Evolutionary conservation across 176 grass and related monocot genomes (phyloP), one percentile per base, ranked within the genome.

Genomic region (Cymbopogon citratus): DNA sequence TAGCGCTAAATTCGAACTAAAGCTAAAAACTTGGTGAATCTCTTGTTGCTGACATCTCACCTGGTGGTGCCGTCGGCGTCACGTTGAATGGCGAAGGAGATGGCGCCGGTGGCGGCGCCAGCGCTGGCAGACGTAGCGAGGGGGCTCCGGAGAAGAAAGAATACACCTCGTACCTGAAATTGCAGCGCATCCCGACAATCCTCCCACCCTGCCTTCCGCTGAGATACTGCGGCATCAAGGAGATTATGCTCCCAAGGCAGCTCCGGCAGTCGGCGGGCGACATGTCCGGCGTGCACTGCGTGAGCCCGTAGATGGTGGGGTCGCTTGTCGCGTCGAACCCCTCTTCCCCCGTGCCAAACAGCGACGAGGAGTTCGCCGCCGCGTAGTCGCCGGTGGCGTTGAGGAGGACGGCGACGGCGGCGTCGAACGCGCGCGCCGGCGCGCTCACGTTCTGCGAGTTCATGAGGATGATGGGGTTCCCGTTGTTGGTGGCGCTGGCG

Each of bases 241-340:
- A 12, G 33, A 86, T 68, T 16, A 88, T 39, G 8, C 6, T 72
- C 33, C 48, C 51, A 5, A 94, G 64, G 74, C 92, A 94, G 35
- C 26, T 70, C 71, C 71, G 73, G 60, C 84, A 90, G n/a, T 80
- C 35, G 1, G 7, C 40, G 7, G 38, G 8, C 5, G 88, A 78
- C 52, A 94, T 11, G 63, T 91, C 86, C 28, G 83, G 88, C 3
- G 69, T 88, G 86, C 92, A 94, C 79, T 94, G 92, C 29, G 52
- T 45, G 34, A 90, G 71, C 6, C 78, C 78, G 19, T 93, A 90
- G 56, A 88, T 83, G 70, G 31, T 86, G 38, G 81, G 72, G 9
- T 60, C 1, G 5, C 23, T 18, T 2, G 3, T 18, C 3, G 5
- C 9, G 16, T 49, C 41, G 62, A 85, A 82, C 0, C 24, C 77